phyloP scores from a whole-genome alignment of 495 filamentous ascomycete species.

The Bryoglossum gracile region DNA sequence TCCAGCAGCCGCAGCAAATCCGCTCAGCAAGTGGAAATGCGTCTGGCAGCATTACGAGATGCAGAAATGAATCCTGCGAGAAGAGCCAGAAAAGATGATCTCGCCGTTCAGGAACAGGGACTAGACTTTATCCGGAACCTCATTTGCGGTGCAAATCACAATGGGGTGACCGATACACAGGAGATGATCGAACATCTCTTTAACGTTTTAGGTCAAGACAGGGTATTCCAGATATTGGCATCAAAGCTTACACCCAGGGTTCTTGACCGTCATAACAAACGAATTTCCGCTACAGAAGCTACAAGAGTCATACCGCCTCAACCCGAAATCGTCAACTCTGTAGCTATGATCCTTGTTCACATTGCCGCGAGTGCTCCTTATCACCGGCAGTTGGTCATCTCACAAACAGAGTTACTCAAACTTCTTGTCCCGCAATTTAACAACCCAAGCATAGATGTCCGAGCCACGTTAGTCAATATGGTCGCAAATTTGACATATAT shows the following conservation, averaged over 20 bases:
- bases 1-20: slow-evolving; percentile 36
- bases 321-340: slow-evolving; percentile 64
- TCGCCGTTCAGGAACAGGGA: slow-evolving; percentile 83
- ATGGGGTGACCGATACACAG: slow-evolving; percentile 60
- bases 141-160: slow-evolving; percentile 58
- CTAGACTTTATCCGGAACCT: slow-evolving; percentile 84
- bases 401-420: slow-evolving; percentile 48
- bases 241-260: slow-evolving; percentile 59
- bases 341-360: slow-evolving; percentile 73
- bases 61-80: slow-evolving; percentile 46
- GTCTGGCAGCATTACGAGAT: slow-evolving; percentile 45
- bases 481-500: slow-evolving; percentile 76
- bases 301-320: slow-evolving; percentile 48
- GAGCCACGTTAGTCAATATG: slow-evolving; percentile 69
- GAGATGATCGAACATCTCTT: slow-evolving; percentile 87
- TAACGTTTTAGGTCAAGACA: slow-evolving; percentile 61
- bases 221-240: slow-evolving; percentile 67
- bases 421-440: slow-evolving; percentile 67
- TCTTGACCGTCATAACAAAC: slow-evolving; percentile 36
- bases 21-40: slow-evolving; percentile 40
- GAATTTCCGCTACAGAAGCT: slow-evolving; percentile 24
- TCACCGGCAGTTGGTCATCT: slow-evolving; percentile 59
- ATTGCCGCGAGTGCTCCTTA: slow-evolving; percentile 70
- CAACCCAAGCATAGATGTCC: slow-evolving; percentile 61
- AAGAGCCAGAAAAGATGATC: slow-evolving; percentile 67